phyloP scores from a whole-genome alignment of 139 green algal species.

The Medakamo hakoo region DNA sequence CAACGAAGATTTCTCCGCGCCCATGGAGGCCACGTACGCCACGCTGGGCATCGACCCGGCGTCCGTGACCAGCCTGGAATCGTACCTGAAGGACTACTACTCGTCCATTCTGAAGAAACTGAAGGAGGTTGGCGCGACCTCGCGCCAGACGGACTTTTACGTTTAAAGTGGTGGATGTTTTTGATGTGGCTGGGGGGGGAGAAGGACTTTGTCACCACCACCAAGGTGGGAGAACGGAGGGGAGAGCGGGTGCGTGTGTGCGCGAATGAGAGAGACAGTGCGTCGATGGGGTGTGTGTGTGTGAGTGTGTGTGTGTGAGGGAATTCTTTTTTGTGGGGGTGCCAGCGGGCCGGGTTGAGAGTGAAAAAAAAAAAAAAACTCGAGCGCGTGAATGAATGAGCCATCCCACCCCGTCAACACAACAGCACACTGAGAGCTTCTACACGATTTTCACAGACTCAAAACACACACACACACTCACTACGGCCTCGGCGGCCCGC shows the following conservation, averaged over 20 bases:
- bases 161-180: conserved; percentile 31
- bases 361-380: neutral
- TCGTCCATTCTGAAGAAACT: conserved; percentile 89
- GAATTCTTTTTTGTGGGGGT: neutral
- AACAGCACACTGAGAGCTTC: too few species aligned
- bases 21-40: conserved; percentile 85
- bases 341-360: neutral
- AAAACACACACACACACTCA: too few species aligned
- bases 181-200: too few species aligned
- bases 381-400: too few species aligned
- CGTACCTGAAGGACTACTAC: conserved; percentile 91
- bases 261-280: neutral
- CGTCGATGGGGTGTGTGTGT: neutral
- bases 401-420: too few species aligned
- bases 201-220: neutral
- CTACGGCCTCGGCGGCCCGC: too few species aligned
- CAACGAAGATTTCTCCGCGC: conserved; percentile 65
- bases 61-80: conserved; percentile 61
- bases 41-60: conserved; percentile 70
- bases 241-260: neutral
- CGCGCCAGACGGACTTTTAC: conserved; percentile 85
- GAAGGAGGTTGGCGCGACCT: conserved; percentile 87
- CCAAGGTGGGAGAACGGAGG: too few species aligned
- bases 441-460: neutral
- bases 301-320: neutral